Base-by-base conservation (phyloP, 768 basidiomycete species). In the Leucocoprinus sp. region DNA sequence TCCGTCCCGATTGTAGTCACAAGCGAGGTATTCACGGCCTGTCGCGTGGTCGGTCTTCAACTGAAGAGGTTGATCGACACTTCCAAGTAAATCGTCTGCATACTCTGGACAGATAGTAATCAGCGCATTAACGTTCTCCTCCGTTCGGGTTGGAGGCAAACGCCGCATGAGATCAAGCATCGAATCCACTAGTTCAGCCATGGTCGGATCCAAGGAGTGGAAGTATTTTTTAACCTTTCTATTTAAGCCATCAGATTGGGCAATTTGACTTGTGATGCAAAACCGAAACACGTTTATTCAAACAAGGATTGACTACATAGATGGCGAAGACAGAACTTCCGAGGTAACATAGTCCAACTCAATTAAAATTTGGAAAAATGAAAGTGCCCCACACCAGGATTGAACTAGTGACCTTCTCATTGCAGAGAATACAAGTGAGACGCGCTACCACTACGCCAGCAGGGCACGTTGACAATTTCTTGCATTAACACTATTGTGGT, bases 141-240 rank as follows among this genome's bases (percentile, higher is more conserved):
- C 84, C 37, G 93, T 84, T 15, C 80, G 70, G 6, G 82, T 87
- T 2, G 96, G 95, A 6, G 96, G 96, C n/a, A 98, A 76, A 12
- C 96, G 84, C 43, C 96, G 80, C 77, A 93, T 86, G 38, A 97
- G 78, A 68, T 98, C 95, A 31, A 98, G 82, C 82, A 95, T 92
- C 45, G 89, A 85, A 57, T 93, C 89, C 37, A 92, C 77, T 49
- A 84, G 71, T 64, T 92, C 89, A 38, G 72, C 70, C 84, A 84
- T 85, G 53, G 41, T 64, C 7, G 23, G 14, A 8, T 19, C 14
- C 28, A 37, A 21, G 43, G n/a, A 14, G 22, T 29, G 38, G 15
- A 29, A 18, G 18, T 22, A 34, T 21, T 18, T n/a, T 44, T 18
- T 44, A 29, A 31, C 22, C 29, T 21, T 47, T 47, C 45, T 40